Conservation (phyloP, 441 rosid species). For the Jatropha multifida region DNA sequence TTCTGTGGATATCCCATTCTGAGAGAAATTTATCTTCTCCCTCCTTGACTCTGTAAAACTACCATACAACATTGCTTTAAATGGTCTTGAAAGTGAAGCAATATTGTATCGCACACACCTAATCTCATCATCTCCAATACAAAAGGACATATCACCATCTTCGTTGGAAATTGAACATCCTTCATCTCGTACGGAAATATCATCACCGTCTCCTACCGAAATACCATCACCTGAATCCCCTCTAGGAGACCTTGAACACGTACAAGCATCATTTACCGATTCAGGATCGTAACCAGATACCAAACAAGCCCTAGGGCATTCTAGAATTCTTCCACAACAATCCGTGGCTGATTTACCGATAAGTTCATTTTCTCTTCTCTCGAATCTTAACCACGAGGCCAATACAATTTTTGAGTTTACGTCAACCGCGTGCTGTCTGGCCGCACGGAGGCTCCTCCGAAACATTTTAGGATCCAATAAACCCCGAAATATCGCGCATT, state of each 20-base stretch:
- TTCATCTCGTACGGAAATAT: slow-evolving; percentile 28
- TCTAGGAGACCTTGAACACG: slow-evolving; percentile 43
- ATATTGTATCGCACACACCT: slow-evolving; percentile 65
- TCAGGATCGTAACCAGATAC: slow-evolving; percentile 73
- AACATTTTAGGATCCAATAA: slow-evolving; percentile 71
- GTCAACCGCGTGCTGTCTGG: slow-evolving; percentile 76
- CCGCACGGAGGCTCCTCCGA: slow-evolving; percentile 67
- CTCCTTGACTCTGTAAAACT: slow-evolving; percentile 61
- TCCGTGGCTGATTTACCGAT: slow-evolving; percentile 72
- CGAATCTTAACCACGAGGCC: slow-evolving; percentile 81
- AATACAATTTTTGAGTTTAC: slow-evolving; percentile 76
- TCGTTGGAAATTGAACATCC: slow-evolving; percentile 71
- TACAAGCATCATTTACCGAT: slow-evolving; percentile 60
- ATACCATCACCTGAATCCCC: slow-evolving; percentile 35
- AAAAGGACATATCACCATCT: slow-evolving; percentile 69
- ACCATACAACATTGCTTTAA: slow-evolving; percentile 79
- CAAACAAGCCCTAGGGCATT: slow-evolving; percentile 82
- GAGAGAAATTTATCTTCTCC: slow-evolving; percentile 67
- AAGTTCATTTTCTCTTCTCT: slow-evolving; percentile 94
- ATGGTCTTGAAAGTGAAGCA: slow-evolving; percentile 76
- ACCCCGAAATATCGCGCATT: slow-evolving; percentile 71
- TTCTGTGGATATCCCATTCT: slow-evolving; percentile 63
- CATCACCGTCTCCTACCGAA: slow-evolving; percentile 29
- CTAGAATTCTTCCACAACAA: slow-evolving; percentile 77
- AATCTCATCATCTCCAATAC: slow-evolving; percentile 78